phyloP scores from a whole-genome alignment of 2,329 filamentous ascomycete genomes.

The Nothopassalora personata region DNA sequence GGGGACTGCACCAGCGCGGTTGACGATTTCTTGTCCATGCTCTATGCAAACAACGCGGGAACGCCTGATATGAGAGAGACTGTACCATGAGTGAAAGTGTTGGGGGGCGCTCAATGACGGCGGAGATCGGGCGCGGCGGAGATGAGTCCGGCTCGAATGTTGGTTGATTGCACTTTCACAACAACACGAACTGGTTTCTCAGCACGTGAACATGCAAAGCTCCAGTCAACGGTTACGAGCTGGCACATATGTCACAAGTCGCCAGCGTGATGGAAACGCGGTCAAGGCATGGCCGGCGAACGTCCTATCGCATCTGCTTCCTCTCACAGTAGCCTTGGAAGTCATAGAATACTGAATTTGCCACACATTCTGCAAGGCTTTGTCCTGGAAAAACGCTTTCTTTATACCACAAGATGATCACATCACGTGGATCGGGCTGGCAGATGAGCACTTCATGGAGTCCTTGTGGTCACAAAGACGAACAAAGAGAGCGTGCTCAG shows the following conservation, averaged over 20 bases:
- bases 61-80: background rate
- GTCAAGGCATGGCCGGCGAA: no score
- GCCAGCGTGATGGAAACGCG: no score
- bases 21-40: background rate
- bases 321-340: no score
- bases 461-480: background rate
- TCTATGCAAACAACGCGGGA: background rate
- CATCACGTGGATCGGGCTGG: background rate
- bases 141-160: background rate
- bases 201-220: no score
- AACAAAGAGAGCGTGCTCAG: background rate
- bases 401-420: background rate
- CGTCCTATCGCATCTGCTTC: no score
- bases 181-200: background rate
- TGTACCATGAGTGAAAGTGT: background rate
- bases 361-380: background rate
- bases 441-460: background rate
- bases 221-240: no score
- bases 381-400: background rate
- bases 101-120: background rate
- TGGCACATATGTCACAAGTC: no score
- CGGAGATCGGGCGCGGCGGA: background rate
- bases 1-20: conserved; percentile 38
- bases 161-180: background rate
- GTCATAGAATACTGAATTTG: no score